phyloP scores from a whole-genome alignment of 768 basidiomycete genomes.

The Trametes meyenii region DNA sequence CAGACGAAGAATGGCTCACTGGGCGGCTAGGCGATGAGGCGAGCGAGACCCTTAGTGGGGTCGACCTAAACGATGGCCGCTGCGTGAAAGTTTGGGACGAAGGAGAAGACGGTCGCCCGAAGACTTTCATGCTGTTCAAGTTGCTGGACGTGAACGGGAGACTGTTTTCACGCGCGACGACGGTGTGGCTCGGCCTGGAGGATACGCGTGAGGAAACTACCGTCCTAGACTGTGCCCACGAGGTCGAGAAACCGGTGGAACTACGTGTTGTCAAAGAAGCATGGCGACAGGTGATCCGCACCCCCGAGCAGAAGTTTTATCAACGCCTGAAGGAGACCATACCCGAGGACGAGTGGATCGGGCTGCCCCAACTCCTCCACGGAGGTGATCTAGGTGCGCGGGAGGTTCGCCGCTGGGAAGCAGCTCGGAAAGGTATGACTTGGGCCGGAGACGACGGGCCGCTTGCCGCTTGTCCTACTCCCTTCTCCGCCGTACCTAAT shows the following conservation, averaged over 20 bases:
- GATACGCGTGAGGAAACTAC: neutral
- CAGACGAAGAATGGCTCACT: neutral
- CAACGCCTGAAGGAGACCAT: neutral
- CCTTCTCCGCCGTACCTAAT: neutral
- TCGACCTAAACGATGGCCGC: slow-evolving; percentile 1
- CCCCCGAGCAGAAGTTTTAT: slow-evolving; percentile 12
- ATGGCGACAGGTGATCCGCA: slow-evolving; percentile 15
- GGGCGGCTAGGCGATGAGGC: neutral
- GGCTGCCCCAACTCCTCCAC: neutral
- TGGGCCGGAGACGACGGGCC: neutral
- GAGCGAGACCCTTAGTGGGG: neutral
- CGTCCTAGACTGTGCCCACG: neutral
- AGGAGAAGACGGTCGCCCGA: neutral
- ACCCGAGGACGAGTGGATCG: neutral
- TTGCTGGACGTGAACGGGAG: slow-evolving; percentile 11
- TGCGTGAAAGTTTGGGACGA: slow-evolving; percentile 2
- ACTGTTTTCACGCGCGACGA: slow-evolving; percentile 19
- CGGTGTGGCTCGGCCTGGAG: slow-evolving; percentile 16
- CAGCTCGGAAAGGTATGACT: neutral
- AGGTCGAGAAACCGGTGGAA: neutral
- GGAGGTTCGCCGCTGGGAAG: neutral
- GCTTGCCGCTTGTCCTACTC: neutral
- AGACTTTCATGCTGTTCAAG: neutral
- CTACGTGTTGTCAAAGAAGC: slow-evolving; percentile 16
- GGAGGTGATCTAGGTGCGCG: neutral